Evolutionary conservation across 2,329 filamentous ascomycete species (phyloP), one percentile per base, ranked within the genome.

Genomic region (Lachnellula willkommii): DNA sequence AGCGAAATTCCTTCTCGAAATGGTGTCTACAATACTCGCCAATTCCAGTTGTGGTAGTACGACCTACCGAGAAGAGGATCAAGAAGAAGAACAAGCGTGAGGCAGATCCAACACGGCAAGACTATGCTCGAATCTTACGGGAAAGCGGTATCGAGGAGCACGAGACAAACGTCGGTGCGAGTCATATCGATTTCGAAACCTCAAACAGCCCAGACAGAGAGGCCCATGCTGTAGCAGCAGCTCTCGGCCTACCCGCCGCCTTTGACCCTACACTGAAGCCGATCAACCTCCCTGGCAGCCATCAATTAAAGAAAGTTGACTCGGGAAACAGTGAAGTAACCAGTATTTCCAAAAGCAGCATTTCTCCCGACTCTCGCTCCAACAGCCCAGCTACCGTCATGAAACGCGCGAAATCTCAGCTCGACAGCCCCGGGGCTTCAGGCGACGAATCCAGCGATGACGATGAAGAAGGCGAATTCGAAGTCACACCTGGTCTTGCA

Each of bases 1-100:
- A 85, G 32, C 66, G 66, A 39, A 71, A 70, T 46, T 87, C 83
- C 3, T 84, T 89, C 22, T 88, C 84, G 9, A 89, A 89, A 69
- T 89, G 88, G 71, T 89, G 86, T 66, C 74, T 89, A 17, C 87
- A 89, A 66, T 85, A 88, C 67, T 88, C 84, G 0, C 86, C 87
- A 1, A 85, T 90, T 12, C 87, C 87, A 1, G 86, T 89, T 14
- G 87, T 89, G 49, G 87, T 90, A 42, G 87, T 89, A 1, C 80
- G 86, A 5, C 85, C 86, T 20, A 82, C 82, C 8, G 80, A 81
- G 17, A 88, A 88, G 71, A 80, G 86, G 15, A 78, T 86, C 66
- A 87, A 87, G 70, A 88, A 87, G 70, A 88, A 88, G 70, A 77
- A 77, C 63, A 89, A 89, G 71, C 79, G 87, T 52, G 77, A 81